Percentiles rank a stretch among this genome's conserved stretches.
Evolutionary conservation across 306 rosid species (phyloP).

Genomic region (Fragaria ananassa): DNA sequence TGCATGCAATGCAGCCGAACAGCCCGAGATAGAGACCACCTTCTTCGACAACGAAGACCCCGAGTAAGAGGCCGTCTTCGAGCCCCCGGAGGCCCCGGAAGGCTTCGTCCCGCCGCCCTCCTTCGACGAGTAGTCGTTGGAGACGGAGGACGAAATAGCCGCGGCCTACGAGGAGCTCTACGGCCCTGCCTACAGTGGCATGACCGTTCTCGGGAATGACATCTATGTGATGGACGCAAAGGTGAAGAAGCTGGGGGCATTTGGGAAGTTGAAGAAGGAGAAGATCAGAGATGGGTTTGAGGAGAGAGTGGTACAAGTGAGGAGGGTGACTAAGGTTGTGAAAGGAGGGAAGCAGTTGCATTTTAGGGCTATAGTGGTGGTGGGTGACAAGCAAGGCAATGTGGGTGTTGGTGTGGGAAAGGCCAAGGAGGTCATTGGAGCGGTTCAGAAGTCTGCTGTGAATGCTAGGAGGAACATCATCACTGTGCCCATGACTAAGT

Average conservation of each 20-base stretch:
- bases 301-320: conserved; percentile 85
- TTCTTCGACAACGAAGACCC: conserved; percentile 59
- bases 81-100: conserved; percentile 75
- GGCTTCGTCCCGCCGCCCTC: conserved; percentile 61
- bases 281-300: conserved; percentile 81
- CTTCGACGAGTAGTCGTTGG: conserved; percentile 67
- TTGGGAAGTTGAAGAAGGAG: conserved; percentile 61
- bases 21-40: conserved; percentile 60
- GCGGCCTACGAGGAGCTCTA: conserved; percentile 77
- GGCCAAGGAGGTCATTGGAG: conserved; percentile 66
- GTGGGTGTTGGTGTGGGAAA: conserved; percentile 88
- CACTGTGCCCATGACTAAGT: conserved; percentile 71
- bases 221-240: conserved; percentile 69
- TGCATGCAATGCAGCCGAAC: conserved; percentile 30
- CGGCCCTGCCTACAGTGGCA: conserved; percentile 82
- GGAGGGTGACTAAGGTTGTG: conserved; percentile 94
- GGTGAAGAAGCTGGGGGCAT: conserved; percentile 43
- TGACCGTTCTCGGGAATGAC: conserved; percentile 62
- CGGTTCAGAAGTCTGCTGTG: conserved; percentile 72
- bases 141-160: conserved; percentile 73
- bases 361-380: conserved; percentile 78
- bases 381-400: conserved; percentile 84
- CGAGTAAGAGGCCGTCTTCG: conserved; percentile 41
- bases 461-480: conserved; percentile 70
- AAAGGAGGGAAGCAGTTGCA: conserved; percentile 90